Base-by-base conservation (phyloP, 2,329 filamentous ascomycete genomes). In the Fusarium sp. region DNA sequence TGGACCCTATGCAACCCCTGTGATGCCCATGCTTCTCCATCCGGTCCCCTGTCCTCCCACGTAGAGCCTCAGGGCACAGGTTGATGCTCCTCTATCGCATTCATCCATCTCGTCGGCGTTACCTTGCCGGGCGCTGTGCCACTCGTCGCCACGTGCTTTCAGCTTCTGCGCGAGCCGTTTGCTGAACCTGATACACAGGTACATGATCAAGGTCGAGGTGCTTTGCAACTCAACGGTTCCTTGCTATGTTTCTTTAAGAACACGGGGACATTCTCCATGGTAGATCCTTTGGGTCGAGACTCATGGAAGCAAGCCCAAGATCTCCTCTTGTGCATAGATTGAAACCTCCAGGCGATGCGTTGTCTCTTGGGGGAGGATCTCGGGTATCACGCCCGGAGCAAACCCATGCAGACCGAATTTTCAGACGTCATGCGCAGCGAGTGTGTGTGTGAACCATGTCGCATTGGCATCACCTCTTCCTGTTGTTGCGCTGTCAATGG, bases 401-500 rank as follows among this genome's bases (percentile, higher is more conserved):
- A 60, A 61, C 36, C 69, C 69, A 62, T 75, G 64, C 67, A 75
- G 69, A 66, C 66, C 73, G 70, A 74, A 71, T 59, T 59, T 69
- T 50, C 27, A 47, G 50, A 66, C 58, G 58, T 70, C 40, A 73
- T 74, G 71, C 71, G 57, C 56, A 38, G 60, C 63, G 27, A 20
- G 40, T 22, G 6, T 25, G 47, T 29, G n/a, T 22, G 40, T 72
- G 25, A 36, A 45, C 66, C 36, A 33, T 70, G 60, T 35, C 58
- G 65, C 47, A 52, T 52, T 57, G 25, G 14, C 52, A 68, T 61
- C 47, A 57, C 64, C 65, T 59, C 63, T 70, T 73, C 50, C 65
- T 76, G 68, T 36, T 76, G 71, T 72, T 76, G 71, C 67, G 74
- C 60, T 72, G 70, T 74, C 74, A 68, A 62, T 52, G 47, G 63